Evolutionary conservation across 1,284 basidiomycete species (phyloP).

Genomic region (Ceratobasidium sp.): DNA sequence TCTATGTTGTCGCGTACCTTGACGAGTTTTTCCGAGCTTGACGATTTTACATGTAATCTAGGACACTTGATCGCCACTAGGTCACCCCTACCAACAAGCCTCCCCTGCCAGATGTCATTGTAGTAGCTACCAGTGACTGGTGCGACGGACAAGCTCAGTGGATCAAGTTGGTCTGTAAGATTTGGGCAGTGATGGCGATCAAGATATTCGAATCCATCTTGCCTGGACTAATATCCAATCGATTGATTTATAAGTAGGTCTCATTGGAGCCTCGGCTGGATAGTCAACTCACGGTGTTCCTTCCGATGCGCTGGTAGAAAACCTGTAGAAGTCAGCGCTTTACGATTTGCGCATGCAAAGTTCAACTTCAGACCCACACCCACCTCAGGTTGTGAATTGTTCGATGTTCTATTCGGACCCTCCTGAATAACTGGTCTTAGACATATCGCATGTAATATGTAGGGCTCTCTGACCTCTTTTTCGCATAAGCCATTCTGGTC

Average conservation of each 20-base stretch:
- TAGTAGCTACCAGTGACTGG: not conserved
- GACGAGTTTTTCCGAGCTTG: not conserved
- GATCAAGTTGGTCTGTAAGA: not conserved
- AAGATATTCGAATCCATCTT: not conserved
- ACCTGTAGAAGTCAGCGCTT: no score
- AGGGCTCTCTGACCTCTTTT: no score
- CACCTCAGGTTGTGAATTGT: no score
- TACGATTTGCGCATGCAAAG: no score
- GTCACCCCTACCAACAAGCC: not conserved
- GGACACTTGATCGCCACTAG: not conserved
- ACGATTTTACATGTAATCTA: not conserved
- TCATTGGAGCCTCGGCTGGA: no score
- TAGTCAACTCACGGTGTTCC: no score
- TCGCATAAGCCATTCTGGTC: no score
- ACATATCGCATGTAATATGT: no score
- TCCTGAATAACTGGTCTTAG: no score
- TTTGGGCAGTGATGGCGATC: not conserved
- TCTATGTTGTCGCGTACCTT: not conserved
- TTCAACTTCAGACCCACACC: no score
- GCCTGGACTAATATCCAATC: not conserved
- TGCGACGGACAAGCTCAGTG: not conserved
- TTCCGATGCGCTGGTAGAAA: no score
- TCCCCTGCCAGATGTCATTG: not conserved
- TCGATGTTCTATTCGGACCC: no score
- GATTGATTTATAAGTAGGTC: not conserved